Evolutionary conservation across 78 protist species (phyloP).

Genomic region (Neovahlkampfia damariscottae): DNA sequence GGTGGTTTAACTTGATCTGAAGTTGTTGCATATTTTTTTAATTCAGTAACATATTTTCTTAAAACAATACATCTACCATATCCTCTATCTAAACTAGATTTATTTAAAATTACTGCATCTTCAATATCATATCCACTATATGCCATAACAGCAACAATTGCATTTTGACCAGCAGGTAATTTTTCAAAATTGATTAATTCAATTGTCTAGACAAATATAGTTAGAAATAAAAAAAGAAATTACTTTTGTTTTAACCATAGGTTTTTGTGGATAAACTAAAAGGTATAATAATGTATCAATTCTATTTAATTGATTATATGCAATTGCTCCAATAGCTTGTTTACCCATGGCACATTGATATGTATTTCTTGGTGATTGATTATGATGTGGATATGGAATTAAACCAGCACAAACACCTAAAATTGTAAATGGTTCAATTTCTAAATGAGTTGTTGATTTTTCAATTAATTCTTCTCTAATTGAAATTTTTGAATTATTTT

Average conservation of each 20-base stretch:
- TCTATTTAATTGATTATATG: constrained; percentile 87
- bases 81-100: constrained; percentile 91
- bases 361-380: constrained; percentile 99
- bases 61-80: constrained; percentile 90
- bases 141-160: constrained; percentile 94
- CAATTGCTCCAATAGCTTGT: constrained; percentile 98
- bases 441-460: constrained; percentile 85
- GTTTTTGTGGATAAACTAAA: constrained; percentile 89
- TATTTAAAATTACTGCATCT: constrained; percentile 96
- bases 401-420: constrained; percentile 92
- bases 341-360: constrained; percentile 99
- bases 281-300: constrained; percentile 90
- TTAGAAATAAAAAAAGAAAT: too few species aligned
- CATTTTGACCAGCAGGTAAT: constrained; percentile 93
- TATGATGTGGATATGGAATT: constrained; percentile 98
- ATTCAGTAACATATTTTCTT: constrained; percentile 41
- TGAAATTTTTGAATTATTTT: constrained; percentile 69
- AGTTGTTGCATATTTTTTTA: constrained; percentile 46
- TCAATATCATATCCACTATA: constrained; percentile 99
- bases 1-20: background rate
- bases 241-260: constrained; percentile 82
- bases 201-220: too few species aligned
- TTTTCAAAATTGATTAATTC: constrained; percentile 55
- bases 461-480: constrained; percentile 37
- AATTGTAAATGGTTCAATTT: constrained; percentile 95